Percentiles rank a stretch among this genome's conserved stretches.
Evolutionary conservation across 2,329 filamentous ascomycete genomes (phyloP).

Genomic region (Dothiorella sarmentorum): DNA sequence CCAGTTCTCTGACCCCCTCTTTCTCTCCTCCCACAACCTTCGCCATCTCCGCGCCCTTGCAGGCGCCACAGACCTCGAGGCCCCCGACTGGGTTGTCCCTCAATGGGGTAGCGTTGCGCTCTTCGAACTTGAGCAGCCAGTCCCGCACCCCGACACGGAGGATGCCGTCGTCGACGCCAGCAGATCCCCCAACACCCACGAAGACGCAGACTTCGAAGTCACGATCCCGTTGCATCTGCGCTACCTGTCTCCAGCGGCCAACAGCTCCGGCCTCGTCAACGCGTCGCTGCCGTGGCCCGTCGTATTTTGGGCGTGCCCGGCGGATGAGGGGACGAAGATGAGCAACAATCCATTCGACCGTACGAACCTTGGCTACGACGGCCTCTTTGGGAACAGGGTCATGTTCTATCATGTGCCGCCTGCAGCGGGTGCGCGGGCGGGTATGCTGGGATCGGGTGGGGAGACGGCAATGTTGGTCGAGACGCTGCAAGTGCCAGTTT

Average conservation of each 20-base stretch:
- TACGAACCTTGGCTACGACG: constrained; percentile 80
- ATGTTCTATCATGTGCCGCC: constrained; percentile 72
- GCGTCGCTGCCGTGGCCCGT: constrained; percentile 72
- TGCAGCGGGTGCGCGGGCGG: constrained; percentile 5
- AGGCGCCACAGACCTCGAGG: constrained; percentile 83
- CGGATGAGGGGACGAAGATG: constrained; percentile 64
- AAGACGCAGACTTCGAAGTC: constrained; percentile 55
- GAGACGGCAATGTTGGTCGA: constrained; percentile 26
- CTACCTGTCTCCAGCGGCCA: constrained; percentile 65
- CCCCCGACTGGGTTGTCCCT: constrained; percentile 73
- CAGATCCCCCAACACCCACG: constrained; percentile 17
- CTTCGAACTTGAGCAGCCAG: constrained; percentile 65
- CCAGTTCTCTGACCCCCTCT: constrained; percentile 72
- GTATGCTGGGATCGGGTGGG: too few species aligned
- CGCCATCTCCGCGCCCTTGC: constrained; percentile 63
- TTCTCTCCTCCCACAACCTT: constrained; percentile 78
- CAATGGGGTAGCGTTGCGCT: constrained; percentile 78
- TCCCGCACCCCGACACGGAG: constrained; percentile 18
- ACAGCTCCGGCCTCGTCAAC: constrained; percentile 36
- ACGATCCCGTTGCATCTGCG: constrained; percentile 81
- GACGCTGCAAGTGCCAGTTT: constrained; percentile 41
- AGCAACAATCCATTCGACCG: constrained; percentile 80
- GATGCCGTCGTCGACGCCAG: not conserved
- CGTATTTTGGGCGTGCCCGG: constrained; percentile 86
- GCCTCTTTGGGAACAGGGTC: constrained; percentile 70